phyloP scores from a whole-genome alignment of 495 filamentous ascomycete genomes.

The Lineolata rhizophorae region DNA sequence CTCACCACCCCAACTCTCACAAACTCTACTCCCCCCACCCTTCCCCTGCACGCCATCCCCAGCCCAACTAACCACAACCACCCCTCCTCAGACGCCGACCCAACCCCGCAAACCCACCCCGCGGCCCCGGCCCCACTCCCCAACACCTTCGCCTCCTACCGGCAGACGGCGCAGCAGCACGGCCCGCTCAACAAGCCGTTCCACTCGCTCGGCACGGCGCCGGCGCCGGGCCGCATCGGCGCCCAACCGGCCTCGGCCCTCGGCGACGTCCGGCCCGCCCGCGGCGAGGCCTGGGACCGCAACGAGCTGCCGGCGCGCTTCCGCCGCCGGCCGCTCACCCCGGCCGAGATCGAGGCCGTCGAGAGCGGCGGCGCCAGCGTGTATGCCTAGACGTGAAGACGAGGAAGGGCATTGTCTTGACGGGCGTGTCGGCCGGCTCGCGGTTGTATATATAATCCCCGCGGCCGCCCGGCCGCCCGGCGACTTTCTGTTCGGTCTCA shows the following conservation, averaged over 20 bases:
- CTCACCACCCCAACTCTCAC: neutral
- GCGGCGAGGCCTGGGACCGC: conserved; percentile 73
- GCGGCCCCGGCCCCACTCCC: conserved; percentile 42
- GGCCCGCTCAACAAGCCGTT: conserved; percentile 51
- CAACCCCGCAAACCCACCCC: conserved; percentile 44
- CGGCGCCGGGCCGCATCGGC: conserved; percentile 33
- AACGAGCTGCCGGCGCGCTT: conserved; percentile 70
- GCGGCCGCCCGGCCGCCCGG: no score
- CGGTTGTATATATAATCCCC: no score
- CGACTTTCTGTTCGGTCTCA: no score
- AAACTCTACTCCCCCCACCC: no score
- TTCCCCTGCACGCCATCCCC: no score
- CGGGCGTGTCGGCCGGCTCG: no score
- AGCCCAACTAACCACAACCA: conserved; percentile 5
- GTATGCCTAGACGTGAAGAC: no score
- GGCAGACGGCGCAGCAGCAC: conserved; percentile 80
- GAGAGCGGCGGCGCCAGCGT: conserved; percentile 71
- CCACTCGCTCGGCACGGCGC: conserved; percentile 18
- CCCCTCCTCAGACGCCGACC: conserved; percentile 34
- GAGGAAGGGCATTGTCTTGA: no score
- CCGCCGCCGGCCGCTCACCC: conserved; percentile 43
- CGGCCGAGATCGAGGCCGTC: conserved; percentile 83
- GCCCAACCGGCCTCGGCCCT: conserved; percentile 40
- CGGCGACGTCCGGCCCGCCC: conserved; percentile 43
- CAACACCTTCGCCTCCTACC: conserved; percentile 74